phyloP scores from a whole-genome alignment of 768 basidiomycete genomes.

The Strobilomyces confusus region DNA sequence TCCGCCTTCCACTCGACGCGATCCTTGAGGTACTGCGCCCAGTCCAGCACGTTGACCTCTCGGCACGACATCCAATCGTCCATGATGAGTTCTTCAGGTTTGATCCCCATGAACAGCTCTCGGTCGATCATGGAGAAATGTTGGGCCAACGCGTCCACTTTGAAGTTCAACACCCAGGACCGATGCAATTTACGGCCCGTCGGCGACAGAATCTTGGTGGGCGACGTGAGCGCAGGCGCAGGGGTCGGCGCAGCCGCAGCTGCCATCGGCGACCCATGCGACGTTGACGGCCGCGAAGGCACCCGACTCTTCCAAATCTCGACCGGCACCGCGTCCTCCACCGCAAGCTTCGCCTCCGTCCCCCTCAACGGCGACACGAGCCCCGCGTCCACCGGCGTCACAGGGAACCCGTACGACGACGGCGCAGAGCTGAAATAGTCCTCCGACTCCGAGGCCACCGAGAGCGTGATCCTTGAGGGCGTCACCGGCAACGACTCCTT shows the following conservation, averaged over 20 bases:
- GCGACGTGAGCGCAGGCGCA: constrained; percentile 23
- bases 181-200: constrained; percentile 48
- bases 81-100: constrained; percentile 84
- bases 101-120: constrained; percentile 79
- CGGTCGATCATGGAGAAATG: constrained; percentile 89
- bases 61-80: constrained; percentile 63
- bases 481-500: constrained; percentile 13
- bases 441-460: constrained; percentile 19
- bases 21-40: constrained; percentile 79
- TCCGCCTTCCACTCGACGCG: constrained; percentile 66
- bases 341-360: constrained; percentile 44
- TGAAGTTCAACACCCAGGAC: constrained; percentile 67
- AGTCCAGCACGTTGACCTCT: constrained; percentile 72
- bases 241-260: background rate
- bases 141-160: constrained; percentile 60
- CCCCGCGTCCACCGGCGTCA: constrained; percentile 13
- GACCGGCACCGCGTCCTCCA: constrained; percentile 60
- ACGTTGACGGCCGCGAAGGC: constrained; percentile 35
- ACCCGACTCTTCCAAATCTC: constrained; percentile 66
- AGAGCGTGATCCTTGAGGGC: constrained; percentile 21
- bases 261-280: constrained; percentile 28
- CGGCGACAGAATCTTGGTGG: constrained; percentile 35
- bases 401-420: constrained; percentile 13
- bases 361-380: constrained; percentile 31
- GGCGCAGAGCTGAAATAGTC: constrained; percentile 22